phyloP scores from a whole-genome alignment of 2,329 filamentous ascomycete genomes.

The Fusarium fracticaudum region DNA sequence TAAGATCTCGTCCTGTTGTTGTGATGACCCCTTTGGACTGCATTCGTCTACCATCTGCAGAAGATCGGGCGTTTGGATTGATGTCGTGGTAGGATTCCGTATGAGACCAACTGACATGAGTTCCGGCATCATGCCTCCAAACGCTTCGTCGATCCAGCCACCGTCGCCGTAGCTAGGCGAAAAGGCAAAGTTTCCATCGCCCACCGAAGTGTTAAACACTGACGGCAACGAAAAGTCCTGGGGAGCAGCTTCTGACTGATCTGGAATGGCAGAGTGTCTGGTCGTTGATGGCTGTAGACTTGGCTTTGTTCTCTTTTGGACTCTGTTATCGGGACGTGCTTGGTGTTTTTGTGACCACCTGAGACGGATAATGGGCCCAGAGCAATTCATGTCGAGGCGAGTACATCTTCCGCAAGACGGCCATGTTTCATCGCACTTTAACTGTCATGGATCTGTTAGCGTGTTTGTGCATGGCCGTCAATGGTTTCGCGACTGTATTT shows the following conservation, averaged over 20 bases:
- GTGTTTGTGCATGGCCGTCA: background rate
- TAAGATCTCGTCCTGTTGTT: fast-evolving
- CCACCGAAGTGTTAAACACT: fast-evolving
- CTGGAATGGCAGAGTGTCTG: fast-evolving
- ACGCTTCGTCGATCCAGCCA: background rate
- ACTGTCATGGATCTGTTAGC: background rate
- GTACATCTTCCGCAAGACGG: background rate
- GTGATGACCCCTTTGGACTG: fast-evolving
- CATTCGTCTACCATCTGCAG: background rate
- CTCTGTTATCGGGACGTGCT: fast-evolving
- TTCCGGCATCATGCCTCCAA: background rate
- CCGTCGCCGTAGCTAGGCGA: background rate
- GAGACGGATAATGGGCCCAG: background rate
- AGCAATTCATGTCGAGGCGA: background rate
- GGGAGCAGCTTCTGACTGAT: fast-evolving
- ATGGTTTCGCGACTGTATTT: no score
- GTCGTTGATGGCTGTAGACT: background rate
- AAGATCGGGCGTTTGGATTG: background rate
- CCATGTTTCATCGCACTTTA: background rate
- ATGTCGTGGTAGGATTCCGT: fast-evolving
- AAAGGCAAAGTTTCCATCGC: fast-evolving
- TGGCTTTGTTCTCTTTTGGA: no score
- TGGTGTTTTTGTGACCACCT: background rate
- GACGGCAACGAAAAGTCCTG: fast-evolving
- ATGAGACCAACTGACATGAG: background rate